These are phyloP conservation scores for Excoecaria cochinchinensis DNA, from an alignment of 345 rosid genomes.

Conservation along the genomic window DNA sequence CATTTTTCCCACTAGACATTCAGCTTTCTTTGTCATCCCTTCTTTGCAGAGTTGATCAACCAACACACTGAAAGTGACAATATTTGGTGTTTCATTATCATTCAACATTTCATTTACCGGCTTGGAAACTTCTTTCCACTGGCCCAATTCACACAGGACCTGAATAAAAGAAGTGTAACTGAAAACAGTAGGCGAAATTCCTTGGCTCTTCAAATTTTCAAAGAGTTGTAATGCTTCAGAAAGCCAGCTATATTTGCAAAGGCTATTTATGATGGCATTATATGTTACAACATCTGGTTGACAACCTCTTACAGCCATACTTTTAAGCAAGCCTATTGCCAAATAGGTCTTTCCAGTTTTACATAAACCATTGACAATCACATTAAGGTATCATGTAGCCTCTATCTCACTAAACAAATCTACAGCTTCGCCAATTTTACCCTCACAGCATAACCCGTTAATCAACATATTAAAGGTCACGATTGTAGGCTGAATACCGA, in stretches of 20 bases:
- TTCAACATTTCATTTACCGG: constrained; percentile 1
- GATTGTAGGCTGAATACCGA: no score
- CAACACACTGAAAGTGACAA: constrained; percentile 1
- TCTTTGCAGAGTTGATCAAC: no score
- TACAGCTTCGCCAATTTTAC: no score
- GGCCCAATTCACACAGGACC: constrained; percentile 4
- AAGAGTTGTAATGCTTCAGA: background rate
- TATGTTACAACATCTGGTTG: background rate
- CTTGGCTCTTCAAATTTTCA: background rate
- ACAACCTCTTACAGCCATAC: background rate
- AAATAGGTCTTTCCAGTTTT: no score
- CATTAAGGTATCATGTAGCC: no score
- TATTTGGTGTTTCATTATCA: background rate
- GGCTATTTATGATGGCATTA: background rate
- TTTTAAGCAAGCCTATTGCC: background rate
- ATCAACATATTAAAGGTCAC: no score
- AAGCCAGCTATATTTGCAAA: background rate
- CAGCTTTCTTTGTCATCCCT: no score
- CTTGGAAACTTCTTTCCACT: constrained; percentile 1
- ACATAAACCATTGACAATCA: no score
- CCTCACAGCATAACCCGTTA: no score
- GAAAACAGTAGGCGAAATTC: background rate
- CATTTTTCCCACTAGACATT: no score
- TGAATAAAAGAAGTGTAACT: constrained; percentile 5
- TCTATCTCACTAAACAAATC: no score